Evolutionary conservation across 768 basidiomycete species (phyloP), one percentile per base, ranked within the genome.

Genomic region (Strobilomyces confusus): DNA sequence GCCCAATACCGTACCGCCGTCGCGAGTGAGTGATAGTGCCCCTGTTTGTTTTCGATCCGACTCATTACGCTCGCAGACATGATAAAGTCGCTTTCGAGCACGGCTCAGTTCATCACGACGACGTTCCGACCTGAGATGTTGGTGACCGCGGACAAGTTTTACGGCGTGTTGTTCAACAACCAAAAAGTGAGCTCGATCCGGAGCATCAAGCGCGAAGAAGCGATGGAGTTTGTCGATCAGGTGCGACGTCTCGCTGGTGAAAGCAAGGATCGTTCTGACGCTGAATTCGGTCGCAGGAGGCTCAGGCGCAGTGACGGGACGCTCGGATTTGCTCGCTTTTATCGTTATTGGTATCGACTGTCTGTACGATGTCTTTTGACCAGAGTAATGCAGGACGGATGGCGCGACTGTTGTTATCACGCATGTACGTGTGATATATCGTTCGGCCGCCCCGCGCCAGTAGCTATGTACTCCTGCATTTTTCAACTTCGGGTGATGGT

Each of bases 101-200:
- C 84, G 1, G 95, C 89, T 0, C 97, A 99, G 69, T 99, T 98
- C 73, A 95, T 99, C 67, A 95, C 92, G 30, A 99, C 97, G 2
- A 99, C 97, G 3, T 99, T 99, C 82, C 81, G 95, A 53, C 90
- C 95, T 0, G 97, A 99, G 73, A 94, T 99, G 89, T 77, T 98
- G 53, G 89, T 91, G 3, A 89, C 89, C 1, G 94, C 95, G 0
- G 95, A 98, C 70, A 93, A 95, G 66, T 98, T 95, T 69, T 98
- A 98, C 57, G 97, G 97, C 17, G 97, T 98, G 11, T 73, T 95
- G 54, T 98, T 97, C 75, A 92, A 95, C 70, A 92, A 89, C 62
- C 91, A 95, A 66, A 98, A 98, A 68, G 87, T 98, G 54, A 92
- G 89, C 51, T 89, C 89, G 1, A 94, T 98, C 42, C 79, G 86